These are phyloP conservation scores for Cardiosporidium cionae DNA, from an alignment of 169 alveolate genomes.

Conservation along the genomic window DNA sequence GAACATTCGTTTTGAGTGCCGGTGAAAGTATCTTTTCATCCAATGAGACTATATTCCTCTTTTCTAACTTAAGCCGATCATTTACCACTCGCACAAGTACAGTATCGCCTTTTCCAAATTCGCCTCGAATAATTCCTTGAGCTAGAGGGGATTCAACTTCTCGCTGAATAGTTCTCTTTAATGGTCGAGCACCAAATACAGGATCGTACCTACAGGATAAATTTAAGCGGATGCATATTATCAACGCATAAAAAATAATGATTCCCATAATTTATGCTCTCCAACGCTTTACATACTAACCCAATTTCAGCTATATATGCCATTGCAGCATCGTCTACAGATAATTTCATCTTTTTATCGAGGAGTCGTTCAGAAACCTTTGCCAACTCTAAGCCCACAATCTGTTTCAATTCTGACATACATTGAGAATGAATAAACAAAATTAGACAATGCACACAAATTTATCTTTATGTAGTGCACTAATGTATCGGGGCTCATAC, in stretches of 20 bases:
- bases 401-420: conserved; percentile 53
- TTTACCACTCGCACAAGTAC: conserved; percentile 33
- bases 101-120: conserved; percentile 49
- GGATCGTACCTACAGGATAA: conserved; percentile 57
- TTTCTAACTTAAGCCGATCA: conserved; percentile 3
- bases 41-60: no score
- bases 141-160: conserved; percentile 72
- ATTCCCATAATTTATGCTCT: background rate
- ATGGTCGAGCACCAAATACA: conserved; percentile 72
- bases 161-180: conserved; percentile 68
- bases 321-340: conserved; percentile 68
- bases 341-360: conserved; percentile 62
- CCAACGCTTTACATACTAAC: background rate
- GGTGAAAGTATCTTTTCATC: no score
- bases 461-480: no score
- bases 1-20: no score
- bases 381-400: conserved; percentile 62
- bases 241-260: background rate
- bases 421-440: background rate
- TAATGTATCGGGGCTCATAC: no score
- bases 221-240: no score
- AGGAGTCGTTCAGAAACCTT: conserved; percentile 61
- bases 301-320: conserved; percentile 68
- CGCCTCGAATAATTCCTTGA: conserved; percentile 53
- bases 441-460: no score